Evolutionary conservation across 371 early-diverging fungal species (phyloP), one percentile per base, ranked within the genome.

Genomic region (Mortierella sp.): DNA sequence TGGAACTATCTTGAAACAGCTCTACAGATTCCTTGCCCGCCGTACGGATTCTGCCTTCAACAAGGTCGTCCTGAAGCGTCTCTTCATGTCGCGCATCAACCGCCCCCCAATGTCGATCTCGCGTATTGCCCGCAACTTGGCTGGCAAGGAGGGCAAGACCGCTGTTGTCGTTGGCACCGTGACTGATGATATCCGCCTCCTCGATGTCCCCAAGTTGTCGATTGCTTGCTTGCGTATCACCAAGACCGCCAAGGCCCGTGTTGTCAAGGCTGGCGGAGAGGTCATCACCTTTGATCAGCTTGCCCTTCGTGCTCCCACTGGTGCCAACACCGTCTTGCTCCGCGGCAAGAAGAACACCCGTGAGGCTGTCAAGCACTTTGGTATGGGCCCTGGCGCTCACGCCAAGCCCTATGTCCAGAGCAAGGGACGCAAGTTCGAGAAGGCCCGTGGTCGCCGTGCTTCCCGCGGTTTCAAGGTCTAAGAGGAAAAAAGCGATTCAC

Each of bases 401-500:
- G 87, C 92, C 85, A 94, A 93, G 87, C 99, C 99, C 79, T 97
- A 93, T 82, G 94, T 97, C 82, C 93, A 95, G 80, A 93, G 94
- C 86, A 97, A 98, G 95, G 99, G 99, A 67, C 94, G 99, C 89
- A 99, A 99, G 94, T 97, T 97, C 87, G 98, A 98, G 87, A 86
- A 89, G 63, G 98, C 98, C 81, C 97, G 99, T 95, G 98, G 98
- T 91, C 94, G 97, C 84, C 93, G 99, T 91, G 91, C 93, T 79
- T 91, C 91, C 83, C 94, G 95, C 82, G 96, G 96, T 81, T 96
- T 91, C 93, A 94, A 94, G 90, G 89, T 84, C 70, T 93, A 91
- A 89, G 83, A n/a, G n/a, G n/a, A n/a, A n/a, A n/a, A n/a, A n/a
- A n/a, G n/a, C n/a, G n/a, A n/a, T n/a, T n/a, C n/a, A n/a, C n/a